phyloP scores from a whole-genome alignment of 2,329 filamentous ascomycete species.

The Capronia americana region DNA sequence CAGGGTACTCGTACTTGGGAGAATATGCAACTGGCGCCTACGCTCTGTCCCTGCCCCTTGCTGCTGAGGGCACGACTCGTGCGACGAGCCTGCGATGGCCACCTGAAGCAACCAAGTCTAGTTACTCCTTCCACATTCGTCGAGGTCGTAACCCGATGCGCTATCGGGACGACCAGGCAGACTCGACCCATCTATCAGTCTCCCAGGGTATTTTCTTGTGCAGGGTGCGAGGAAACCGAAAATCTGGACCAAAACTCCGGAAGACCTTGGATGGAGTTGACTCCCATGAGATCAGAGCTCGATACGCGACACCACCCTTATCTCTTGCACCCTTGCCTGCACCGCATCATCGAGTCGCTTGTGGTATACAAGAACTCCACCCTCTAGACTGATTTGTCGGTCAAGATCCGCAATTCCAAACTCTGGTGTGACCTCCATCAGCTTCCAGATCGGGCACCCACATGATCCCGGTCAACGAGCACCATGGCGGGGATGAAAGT shows the following conservation, averaged over 20 bases:
- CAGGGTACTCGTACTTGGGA: not conserved
- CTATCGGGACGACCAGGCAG: not conserved
- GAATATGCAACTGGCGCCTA: not conserved
- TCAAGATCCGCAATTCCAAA: not conserved
- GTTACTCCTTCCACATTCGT: not conserved
- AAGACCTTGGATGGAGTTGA: not conserved
- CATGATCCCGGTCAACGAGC: not conserved
- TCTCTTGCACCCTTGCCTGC: not conserved
- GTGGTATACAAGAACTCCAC: not conserved
- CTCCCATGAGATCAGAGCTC: not conserved
- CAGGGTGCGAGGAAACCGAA: not conserved
- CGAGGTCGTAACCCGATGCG: not conserved
- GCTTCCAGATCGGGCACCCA: not conserved
- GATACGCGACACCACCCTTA: not conserved
- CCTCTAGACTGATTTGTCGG: not conserved
- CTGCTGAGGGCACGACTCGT: not conserved
- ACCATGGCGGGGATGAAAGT: not conserved
- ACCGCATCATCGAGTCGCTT: not conserved
- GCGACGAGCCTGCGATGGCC: not conserved
- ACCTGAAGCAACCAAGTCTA: not conserved
- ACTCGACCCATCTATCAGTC: not conserved
- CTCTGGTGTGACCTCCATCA: not conserved
- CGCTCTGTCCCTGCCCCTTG: not conserved
- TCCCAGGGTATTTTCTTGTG: not conserved
- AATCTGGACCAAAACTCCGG: not conserved